Base-by-base conservation (phyloP, 1,284 basidiomycete genomes). In the Sporisorium sorghi region DNA sequence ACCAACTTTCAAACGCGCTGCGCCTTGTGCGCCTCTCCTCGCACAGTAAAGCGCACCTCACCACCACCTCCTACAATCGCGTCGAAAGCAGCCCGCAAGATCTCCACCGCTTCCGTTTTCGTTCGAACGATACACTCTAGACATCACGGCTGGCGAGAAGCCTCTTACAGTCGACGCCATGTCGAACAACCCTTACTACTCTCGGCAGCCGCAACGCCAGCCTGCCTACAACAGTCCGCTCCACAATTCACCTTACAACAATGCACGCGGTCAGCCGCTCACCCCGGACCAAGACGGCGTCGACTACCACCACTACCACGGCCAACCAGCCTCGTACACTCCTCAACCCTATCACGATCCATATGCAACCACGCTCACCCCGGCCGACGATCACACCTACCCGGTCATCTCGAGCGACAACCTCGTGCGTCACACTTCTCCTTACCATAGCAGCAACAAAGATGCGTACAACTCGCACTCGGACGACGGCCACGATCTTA, bases 101-200 rank as follows among this genome's bases (percentile, higher is more conserved):
- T 37, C 35, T n/a, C 8, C 35, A 2, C 17, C 35, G 35, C 7
- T n/a, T n/a, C 33, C 10, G n/a, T n/a, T 35, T 6, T 35, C 33
- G 14, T 9, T 14, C 35, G 5, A 37, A 15, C 14, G 35, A 37
- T 37, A 19, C 8, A 19, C 5, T 40, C 17, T 7, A 40, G 9
- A 9, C 1, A 6, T 9, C n/a, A 40, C 37, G 37, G 37, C 37
- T 40, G 37, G 10, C 26, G n/a, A 28, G 14, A 19, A n/a, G 12
- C 0, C 17, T 19, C 9, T n/a, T 2, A 9, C 12, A 10, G 4
- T 7, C 19, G 21, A 23, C 58, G 53, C 35, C 46, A 73, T 70
- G 75, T 58, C 72, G 3, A 68, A 74, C 35, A 68, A 74, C 35
- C 49, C 59, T 17, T 77, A 71, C 72, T 68, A 77, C 39, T 54